phyloP scores from a whole-genome alignment of 805 yeast species.

The Candida montana region DNA sequence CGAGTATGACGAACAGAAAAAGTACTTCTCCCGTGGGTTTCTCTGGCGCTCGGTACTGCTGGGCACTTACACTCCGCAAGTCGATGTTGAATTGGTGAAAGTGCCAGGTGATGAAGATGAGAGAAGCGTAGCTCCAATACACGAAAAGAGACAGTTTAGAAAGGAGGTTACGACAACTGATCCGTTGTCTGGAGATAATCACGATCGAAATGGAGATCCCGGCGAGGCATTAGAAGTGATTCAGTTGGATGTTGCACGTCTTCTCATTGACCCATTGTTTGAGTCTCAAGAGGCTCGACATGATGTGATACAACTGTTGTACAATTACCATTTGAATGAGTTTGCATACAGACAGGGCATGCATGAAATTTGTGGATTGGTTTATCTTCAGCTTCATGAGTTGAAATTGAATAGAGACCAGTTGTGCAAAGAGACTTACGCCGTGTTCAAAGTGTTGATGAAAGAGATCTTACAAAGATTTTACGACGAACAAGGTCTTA shows the following conservation, averaged over 20 bases:
- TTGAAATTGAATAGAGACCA: no score
- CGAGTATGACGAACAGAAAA: constrained; percentile 14
- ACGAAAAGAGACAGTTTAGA: constrained; percentile 14
- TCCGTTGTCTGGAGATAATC: not conserved
- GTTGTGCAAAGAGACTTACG: constrained; percentile 32
- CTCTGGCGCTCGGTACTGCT: constrained; percentile 8
- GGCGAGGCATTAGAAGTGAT: not conserved
- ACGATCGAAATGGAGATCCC: no score
- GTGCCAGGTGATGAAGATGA: no score
- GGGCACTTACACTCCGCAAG: no score
- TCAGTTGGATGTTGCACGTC: constrained; percentile 14
- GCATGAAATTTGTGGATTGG: constrained; percentile 46
- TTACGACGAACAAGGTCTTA: constrained; percentile 36
- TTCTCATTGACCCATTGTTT: constrained; percentile 23
- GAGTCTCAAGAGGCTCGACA: constrained; percentile 8
- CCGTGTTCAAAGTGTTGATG: constrained; percentile 41
- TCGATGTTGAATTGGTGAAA: no score
- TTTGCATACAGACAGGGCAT: constrained; percentile 42
- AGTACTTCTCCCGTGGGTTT: constrained; percentile 18
- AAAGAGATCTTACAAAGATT: constrained; percentile 38
- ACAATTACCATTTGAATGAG: constrained; percentile 21
- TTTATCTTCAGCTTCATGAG: constrained; percentile 34
- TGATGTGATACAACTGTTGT: constrained; percentile 22
- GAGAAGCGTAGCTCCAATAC: no score
- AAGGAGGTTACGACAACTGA: not conserved